These are phyloP conservation scores for Pilatotrama ljubarskyi DNA, from an alignment of 768 basidiomycete species.

Conservation along the genomic window DNA sequence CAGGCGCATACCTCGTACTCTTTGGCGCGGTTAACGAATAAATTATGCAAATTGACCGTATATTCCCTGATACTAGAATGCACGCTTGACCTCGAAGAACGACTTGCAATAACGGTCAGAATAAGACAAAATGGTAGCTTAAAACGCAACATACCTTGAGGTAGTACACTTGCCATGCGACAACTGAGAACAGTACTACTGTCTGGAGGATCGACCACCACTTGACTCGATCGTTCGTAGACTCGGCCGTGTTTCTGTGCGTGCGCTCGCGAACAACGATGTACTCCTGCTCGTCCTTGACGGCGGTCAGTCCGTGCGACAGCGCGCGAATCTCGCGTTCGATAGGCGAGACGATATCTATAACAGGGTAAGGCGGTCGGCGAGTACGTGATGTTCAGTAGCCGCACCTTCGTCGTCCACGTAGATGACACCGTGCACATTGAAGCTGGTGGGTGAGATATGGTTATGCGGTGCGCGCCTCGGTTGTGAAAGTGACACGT, in stretches of 20 bases:
- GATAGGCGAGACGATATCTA: constrained; percentile 89
- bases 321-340: constrained; percentile 92
- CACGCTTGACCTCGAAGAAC: constrained; percentile 90
- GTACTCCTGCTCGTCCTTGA: constrained; percentile 99
- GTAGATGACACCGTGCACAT: constrained; percentile 96
- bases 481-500: constrained; percentile 47
- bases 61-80: constrained; percentile 50
- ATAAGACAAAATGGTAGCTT: constrained; percentile 1
- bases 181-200: constrained; percentile 82
- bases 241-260: constrained; percentile 94
- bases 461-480: constrained; percentile 96
- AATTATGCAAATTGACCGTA: constrained; percentile 18
- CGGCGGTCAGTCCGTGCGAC: constrained; percentile 75
- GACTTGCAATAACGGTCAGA: constrained; percentile 44
- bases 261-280: constrained; percentile 91
- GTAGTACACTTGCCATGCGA: constrained; percentile 98
- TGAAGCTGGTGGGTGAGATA: constrained; percentile 61
- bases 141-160: constrained; percentile 63
- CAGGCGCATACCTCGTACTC: neutral
- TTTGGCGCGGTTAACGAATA: constrained; percentile 5
- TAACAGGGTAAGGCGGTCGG: constrained; percentile 11
- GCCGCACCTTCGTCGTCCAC: constrained; percentile 84
- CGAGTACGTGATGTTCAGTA: neutral
- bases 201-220: constrained; percentile 98
- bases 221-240: constrained; percentile 92